These are phyloP conservation scores for Barnettozyma sucrosica DNA, from an alignment of 805 yeast genomes.

Conservation along the genomic window DNA sequence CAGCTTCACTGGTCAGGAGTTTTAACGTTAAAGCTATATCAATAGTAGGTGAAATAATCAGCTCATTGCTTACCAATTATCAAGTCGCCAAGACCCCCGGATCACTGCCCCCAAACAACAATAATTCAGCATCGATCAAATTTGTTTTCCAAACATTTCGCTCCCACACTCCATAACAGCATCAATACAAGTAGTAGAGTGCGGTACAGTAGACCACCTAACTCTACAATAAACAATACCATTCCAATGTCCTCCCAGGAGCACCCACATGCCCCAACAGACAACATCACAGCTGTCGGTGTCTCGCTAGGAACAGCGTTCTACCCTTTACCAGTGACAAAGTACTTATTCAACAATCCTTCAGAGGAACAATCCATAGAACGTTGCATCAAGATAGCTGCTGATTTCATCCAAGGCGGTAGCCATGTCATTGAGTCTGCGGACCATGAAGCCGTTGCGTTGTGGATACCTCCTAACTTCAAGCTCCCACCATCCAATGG, in stretches of 20 bases:
- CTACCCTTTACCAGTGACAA: slow-evolving; percentile 1
- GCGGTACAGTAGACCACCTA: no score
- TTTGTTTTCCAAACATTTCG: no score
- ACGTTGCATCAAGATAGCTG: background rate
- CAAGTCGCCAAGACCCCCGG: no score
- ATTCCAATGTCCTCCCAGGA: background rate
- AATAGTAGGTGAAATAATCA: no score
- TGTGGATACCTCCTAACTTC: background rate
- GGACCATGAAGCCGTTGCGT: slow-evolving; percentile 3
- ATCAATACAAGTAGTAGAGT: no score
- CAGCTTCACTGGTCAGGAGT: no score
- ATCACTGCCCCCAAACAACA: no score
- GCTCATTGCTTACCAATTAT: no score
- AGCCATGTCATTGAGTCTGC: background rate
- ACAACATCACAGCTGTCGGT: background rate
- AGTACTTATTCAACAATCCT: background rate
- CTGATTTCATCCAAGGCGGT: background rate
- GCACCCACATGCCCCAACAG: background rate
- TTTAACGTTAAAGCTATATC: no score
- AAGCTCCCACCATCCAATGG: background rate
- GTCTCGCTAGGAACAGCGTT: background rate
- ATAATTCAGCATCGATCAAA: no score
- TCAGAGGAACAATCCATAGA: background rate
- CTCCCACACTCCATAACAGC: no score
- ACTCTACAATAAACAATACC: background rate